Percentiles rank a stretch among this genome's conserved stretches.
Conservation (phyloP, 352 stramenopile species). For the Globisporangium mamillatum region DNA sequence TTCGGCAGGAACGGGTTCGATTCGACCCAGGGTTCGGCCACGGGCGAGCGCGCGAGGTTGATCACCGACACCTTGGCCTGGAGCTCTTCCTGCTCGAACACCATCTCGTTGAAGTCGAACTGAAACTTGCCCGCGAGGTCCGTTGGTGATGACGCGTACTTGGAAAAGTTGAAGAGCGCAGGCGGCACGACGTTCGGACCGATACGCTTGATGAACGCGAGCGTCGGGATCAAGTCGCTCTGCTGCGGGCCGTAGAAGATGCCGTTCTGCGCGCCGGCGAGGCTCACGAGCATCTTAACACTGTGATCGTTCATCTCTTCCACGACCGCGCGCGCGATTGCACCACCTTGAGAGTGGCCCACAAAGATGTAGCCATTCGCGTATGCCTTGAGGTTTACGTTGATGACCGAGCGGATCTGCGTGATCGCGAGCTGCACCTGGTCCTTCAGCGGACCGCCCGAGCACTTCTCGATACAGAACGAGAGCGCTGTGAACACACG, state of each 20-base stretch:
- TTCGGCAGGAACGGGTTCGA: conserved; percentile 35
- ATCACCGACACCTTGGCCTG: conserved; percentile 36
- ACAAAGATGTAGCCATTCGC: conserved; percentile 47
- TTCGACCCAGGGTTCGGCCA: conserved; percentile 21
- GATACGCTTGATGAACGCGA: conserved; percentile 33
- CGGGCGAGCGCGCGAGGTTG: conserved; percentile 37
- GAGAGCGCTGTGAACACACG: conserved; percentile 35
- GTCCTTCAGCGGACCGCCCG: conserved; percentile 24
- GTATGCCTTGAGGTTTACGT: conserved; percentile 30
- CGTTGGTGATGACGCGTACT: conserved; percentile 14
- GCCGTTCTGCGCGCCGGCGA: conserved; percentile 47
- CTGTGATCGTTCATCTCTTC: conserved; percentile 61
- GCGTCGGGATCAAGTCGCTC: conserved; percentile 26
- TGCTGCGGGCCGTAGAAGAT: conserved; percentile 49
- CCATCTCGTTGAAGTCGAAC: conserved; percentile 31
- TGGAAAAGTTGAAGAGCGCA: conserved; percentile 32
- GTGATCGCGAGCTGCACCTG: conserved; percentile 44
- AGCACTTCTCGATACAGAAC: conserved; percentile 42
- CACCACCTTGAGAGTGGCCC: conserved; percentile 41
- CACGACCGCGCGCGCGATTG: conserved; percentile 38
- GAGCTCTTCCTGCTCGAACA: conserved; percentile 26
- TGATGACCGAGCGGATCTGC: conserved; percentile 36
- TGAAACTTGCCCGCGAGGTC: conserved; percentile 31
- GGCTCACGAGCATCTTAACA: conserved; percentile 38
- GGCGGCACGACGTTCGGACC: conserved; percentile 25